These are phyloP conservation scores for Rubroboletus pulcherrimus DNA, from an alignment of 768 basidiomycete species.

Conservation along the genomic window DNA sequence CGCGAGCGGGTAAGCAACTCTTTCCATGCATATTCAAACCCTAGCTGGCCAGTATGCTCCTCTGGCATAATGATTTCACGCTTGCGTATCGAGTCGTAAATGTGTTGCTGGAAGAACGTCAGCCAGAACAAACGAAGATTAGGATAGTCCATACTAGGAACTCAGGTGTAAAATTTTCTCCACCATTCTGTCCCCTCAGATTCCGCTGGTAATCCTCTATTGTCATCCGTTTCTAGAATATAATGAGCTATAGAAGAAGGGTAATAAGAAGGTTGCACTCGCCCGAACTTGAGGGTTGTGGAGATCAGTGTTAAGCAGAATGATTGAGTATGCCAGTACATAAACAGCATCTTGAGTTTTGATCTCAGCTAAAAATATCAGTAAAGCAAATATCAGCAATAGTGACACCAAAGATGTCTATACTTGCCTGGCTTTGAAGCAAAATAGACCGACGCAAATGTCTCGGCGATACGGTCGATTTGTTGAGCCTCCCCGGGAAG, in stretches of 20 bases:
- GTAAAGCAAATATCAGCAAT: not conserved
- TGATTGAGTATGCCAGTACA: constrained; percentile 91
- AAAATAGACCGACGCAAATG: constrained; percentile 89
- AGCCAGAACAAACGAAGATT: not conserved
- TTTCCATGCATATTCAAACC: constrained; percentile 99
- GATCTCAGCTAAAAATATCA: constrained; percentile 62
- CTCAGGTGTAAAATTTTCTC: constrained; percentile 75
- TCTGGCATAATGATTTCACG: constrained; percentile 96
- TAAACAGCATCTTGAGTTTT: constrained; percentile 91
- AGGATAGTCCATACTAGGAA: constrained; percentile 59
- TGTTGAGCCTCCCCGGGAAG: constrained; percentile 95
- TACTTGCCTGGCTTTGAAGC: constrained; percentile 69
- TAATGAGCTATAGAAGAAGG: constrained; percentile 2
- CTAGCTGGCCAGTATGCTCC: constrained; percentile 93
- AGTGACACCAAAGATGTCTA: not conserved
- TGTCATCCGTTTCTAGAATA: constrained; percentile 85
- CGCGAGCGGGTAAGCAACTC: constrained; percentile 81
- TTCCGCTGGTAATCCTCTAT: constrained; percentile 93
- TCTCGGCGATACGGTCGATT: constrained; percentile 90
- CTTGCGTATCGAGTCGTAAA: constrained; percentile 93
- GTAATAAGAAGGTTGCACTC: constrained; percentile 27
- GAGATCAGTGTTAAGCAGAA: constrained; percentile 96
- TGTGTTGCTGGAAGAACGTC: constrained; percentile 56
- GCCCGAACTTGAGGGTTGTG: constrained; percentile 93
- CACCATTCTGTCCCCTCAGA: constrained; percentile 88